phyloP scores from a whole-genome alignment of 2,329 filamentous ascomycete species.

The Colletotrichum sansevieriae region DNA sequence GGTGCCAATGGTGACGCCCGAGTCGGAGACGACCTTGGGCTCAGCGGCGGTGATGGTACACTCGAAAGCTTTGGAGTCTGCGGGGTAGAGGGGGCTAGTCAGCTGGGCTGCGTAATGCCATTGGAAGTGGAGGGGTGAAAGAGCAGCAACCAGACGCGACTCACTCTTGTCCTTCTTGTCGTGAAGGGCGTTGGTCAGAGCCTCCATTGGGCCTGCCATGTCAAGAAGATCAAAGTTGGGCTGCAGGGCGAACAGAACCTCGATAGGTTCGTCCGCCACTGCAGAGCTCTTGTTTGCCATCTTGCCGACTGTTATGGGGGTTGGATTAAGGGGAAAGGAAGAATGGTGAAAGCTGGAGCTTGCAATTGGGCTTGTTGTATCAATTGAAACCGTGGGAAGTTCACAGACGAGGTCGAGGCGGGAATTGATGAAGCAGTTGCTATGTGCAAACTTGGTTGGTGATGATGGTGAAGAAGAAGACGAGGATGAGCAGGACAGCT shows the following conservation, averaged over 20 bases:
- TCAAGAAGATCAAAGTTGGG: slow-evolving; percentile 71
- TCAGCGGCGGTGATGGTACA: slow-evolving; percentile 67
- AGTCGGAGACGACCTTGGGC: slow-evolving; percentile 66
- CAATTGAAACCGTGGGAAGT: slow-evolving; percentile 30
- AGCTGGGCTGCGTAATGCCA: slow-evolving; percentile 13
- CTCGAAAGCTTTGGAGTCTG: slow-evolving; percentile 70
- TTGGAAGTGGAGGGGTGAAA: background rate
- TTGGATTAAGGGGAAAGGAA: slow-evolving; percentile 20
- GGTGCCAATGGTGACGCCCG: slow-evolving; percentile 78
- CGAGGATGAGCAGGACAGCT: slow-evolving; percentile 23
- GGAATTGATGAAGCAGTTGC: slow-evolving; percentile 24
- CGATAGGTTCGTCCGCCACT: slow-evolving; percentile 70
- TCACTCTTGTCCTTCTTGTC: slow-evolving; percentile 66
- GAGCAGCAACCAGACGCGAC: slow-evolving; percentile 44
- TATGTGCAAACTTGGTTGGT: slow-evolving; percentile 39
- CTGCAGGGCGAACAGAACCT: slow-evolving; percentile 72
- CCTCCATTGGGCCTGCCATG: slow-evolving; percentile 68
- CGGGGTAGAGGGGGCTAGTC: slow-evolving; percentile 27
- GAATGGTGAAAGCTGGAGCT: slow-evolving; percentile 26
- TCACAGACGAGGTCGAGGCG: slow-evolving; percentile 16
- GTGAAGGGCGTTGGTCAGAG: slow-evolving; percentile 64
- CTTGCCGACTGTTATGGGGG: slow-evolving; percentile 51
- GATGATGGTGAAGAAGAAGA: slow-evolving; percentile 33
- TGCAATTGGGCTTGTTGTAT: slow-evolving; percentile 12
- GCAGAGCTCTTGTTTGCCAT: slow-evolving; percentile 72